These are phyloP conservation scores for Mycena kentingensis DNA, from an alignment of 768 basidiomycete genomes.

Conservation along the genomic window DNA sequence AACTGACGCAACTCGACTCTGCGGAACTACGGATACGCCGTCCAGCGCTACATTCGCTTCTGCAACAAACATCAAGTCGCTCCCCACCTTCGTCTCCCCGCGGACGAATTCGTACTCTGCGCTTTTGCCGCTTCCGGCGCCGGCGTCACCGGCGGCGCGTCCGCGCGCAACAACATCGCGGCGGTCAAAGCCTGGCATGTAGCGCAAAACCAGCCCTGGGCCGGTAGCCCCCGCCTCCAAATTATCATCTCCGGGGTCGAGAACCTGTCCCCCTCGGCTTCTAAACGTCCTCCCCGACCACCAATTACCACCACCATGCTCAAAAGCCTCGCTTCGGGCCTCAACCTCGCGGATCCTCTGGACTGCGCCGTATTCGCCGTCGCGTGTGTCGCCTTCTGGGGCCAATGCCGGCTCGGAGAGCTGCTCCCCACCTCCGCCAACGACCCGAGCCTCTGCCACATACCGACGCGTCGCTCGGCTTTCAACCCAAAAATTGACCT, in stretches of 20 bases:
- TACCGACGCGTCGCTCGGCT: constrained; percentile 5
- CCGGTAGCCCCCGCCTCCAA: constrained; percentile 17
- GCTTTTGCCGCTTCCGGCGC: constrained; percentile 29
- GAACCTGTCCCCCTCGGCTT: constrained; percentile 26
- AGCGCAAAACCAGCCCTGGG: constrained; percentile 28
- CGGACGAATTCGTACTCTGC: constrained; percentile 31
- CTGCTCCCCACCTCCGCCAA: constrained; percentile 19
- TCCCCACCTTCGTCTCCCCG: too few species aligned
- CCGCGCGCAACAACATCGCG: constrained; percentile 26
- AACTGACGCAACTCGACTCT: too few species aligned
- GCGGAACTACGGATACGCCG: too few species aligned
- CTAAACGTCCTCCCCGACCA: constrained; percentile 14
- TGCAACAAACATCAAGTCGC: too few species aligned
- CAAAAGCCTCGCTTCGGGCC: too few species aligned
- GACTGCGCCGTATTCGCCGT: constrained; percentile 27
- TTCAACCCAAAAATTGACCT: constrained; percentile 1
- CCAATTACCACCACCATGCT: constrained; percentile 27
- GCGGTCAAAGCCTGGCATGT: constrained; percentile 39
- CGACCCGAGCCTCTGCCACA: neutral
- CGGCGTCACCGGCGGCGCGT: constrained; percentile 20
- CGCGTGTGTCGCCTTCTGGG: constrained; percentile 32
- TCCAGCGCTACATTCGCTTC: too few species aligned
- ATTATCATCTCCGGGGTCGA: too few species aligned
- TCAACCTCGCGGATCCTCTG: constrained; percentile 16
- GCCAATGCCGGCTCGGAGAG: constrained; percentile 34